phyloP scores from a whole-genome alignment of 345 rosid genomes.

The Acer yangbiense region DNA sequence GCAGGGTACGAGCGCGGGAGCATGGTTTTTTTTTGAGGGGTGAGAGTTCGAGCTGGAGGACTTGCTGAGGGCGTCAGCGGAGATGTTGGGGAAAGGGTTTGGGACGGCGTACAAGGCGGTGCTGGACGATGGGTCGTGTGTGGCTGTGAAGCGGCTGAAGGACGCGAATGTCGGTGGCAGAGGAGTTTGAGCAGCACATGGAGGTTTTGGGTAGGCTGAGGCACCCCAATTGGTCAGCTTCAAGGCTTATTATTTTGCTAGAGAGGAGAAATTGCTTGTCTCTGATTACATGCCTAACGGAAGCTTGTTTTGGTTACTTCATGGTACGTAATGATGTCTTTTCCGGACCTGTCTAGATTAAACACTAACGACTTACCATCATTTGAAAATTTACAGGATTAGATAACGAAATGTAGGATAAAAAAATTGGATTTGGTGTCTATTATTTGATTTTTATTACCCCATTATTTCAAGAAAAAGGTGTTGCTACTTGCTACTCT shows the following conservation, averaged over 20 bases:
- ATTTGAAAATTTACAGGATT: background rate
- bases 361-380: background rate
- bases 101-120: constrained; percentile 96
- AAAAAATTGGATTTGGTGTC: background rate
- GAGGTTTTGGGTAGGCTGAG: constrained; percentile 78
- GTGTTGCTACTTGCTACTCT: too few relatives aligned
- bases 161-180: constrained; percentile 67
- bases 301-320: constrained; percentile 93
- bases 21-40: constrained; percentile 93
- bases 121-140: constrained; percentile 80
- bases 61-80: constrained; percentile 88
- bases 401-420: background rate
- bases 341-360: background rate
- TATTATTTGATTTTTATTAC: too few relatives aligned
- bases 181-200: constrained; percentile 85
- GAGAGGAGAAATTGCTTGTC: constrained; percentile 90
- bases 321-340: constrained; percentile 54
- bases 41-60: constrained; percentile 82
- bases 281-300: constrained; percentile 87
- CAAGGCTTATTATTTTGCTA: constrained; percentile 80
- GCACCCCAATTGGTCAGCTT: constrained; percentile 72
- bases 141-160: constrained; percentile 85
- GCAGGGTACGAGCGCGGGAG: constrained; percentile 63
- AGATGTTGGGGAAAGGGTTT: constrained; percentile 93
- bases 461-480: too few relatives aligned